Conservation (phyloP, 352 stramenopile species). For the Phytophthora kernoviae region DNA sequence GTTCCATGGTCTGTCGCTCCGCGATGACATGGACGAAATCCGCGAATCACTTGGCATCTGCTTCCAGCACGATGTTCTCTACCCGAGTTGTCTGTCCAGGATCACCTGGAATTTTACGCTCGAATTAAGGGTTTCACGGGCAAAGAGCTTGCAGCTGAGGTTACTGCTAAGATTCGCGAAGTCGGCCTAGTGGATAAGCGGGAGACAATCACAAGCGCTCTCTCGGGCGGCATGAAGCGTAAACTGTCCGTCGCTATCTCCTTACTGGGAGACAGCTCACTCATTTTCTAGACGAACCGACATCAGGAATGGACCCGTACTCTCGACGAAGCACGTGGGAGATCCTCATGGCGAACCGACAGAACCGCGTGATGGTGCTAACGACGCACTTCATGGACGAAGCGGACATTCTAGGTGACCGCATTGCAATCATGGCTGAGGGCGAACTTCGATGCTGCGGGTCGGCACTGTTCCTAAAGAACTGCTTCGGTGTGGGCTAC, state of each 20-base stretch:
- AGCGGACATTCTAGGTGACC: conserved; percentile 85
- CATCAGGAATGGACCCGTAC: conserved; percentile 95
- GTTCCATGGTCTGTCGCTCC: conserved; percentile 45
- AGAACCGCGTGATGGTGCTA: conserved; percentile 77
- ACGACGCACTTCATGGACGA: conserved; percentile 97
- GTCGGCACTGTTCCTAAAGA: conserved; percentile 79
- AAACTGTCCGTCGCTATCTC: conserved; percentile 89
- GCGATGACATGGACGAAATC: conserved; percentile 67
- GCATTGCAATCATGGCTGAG: conserved; percentile 82
- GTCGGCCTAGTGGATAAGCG: conserved; percentile 66
- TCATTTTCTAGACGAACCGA: conserved; percentile 91
- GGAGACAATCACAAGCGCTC: conserved; percentile 43
- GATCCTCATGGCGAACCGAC: conserved; percentile 53
- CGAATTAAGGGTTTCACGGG: conserved; percentile 59
- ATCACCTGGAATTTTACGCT: conserved; percentile 75
- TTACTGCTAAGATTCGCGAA: conserved; percentile 51
- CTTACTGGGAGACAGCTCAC: conserved; percentile 80
- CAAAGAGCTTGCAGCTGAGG: conserved; percentile 32
- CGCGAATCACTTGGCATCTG: conserved; percentile 70
- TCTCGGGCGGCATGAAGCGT: conserved; percentile 90
- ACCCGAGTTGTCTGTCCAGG: conserved; percentile 73
- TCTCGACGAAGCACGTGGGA: conserved; percentile 92
- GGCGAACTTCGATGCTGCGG: conserved; percentile 59
- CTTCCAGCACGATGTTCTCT: conserved; percentile 86
- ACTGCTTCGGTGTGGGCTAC: conserved; percentile 63